These are phyloP conservation scores for Fusarium brevicatenulatum DNA, from an alignment of 2,329 filamentous ascomycete species.

Conservation along the genomic window DNA sequence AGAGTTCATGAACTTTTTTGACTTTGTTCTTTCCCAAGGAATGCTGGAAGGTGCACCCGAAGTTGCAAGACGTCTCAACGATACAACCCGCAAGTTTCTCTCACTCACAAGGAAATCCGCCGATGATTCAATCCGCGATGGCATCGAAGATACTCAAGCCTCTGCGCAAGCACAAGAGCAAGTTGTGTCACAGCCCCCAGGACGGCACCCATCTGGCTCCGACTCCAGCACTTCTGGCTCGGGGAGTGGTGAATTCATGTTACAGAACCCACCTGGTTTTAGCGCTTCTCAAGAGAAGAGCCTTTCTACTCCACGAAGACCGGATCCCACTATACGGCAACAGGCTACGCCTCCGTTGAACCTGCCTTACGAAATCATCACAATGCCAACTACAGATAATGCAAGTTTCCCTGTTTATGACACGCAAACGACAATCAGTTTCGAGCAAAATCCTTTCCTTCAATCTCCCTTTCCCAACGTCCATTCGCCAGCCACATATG, in stretches of 20 bases:
- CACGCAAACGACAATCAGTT: constrained; percentile 30
- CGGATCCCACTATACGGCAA: constrained; percentile 19
- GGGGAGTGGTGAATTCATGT: neutral
- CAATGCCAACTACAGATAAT: constrained; percentile 62
- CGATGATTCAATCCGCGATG: constrained; percentile 43
- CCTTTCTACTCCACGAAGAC: constrained; percentile 19
- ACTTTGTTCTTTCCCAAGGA: constrained; percentile 67
- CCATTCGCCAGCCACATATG: constrained; percentile 63
- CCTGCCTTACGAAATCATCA: constrained; percentile 59
- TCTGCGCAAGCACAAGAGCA: neutral
- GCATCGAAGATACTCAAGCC: neutral
- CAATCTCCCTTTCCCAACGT: constrained; percentile 50
- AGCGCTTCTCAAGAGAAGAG: neutral
- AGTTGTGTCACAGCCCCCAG: neutral
- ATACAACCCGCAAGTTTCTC: constrained; percentile 68
- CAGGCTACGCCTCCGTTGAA: constrained; percentile 32
- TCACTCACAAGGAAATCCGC: constrained; percentile 60
- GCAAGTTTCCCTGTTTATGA: constrained; percentile 61
- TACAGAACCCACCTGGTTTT: neutral
- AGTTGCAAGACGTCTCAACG: constrained; percentile 66
- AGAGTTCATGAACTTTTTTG: constrained; percentile 74
- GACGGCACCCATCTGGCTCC: constrained; percentile 6
- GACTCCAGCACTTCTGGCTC: constrained; percentile 13
- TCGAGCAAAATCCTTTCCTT: constrained; percentile 20
- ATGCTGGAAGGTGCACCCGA: constrained; percentile 66